Base-by-base conservation (phyloP, 371 early-diverging fungal genomes). In the Mucor racemosus region DNA sequence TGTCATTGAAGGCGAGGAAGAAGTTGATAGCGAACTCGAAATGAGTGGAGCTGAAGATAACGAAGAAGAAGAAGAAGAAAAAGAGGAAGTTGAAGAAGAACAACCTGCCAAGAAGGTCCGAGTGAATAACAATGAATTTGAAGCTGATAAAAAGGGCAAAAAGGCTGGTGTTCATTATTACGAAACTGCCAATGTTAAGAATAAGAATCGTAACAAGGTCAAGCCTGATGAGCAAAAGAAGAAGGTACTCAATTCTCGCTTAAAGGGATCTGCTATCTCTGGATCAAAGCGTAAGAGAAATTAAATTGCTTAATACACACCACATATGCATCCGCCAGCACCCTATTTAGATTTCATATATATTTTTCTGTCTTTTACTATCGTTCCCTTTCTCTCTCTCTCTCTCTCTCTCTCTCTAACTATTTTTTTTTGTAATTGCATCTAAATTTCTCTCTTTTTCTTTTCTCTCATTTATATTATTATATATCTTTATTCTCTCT, bases 131-230 rank as follows among this genome's bases (percentile, higher is more conserved):
- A 73, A 76, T 41, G 79, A 77, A 41, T 69, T 55, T 42, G 71
- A 58, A 34, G 56, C 68, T 46, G 35, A 61, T 26, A 65, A 55
- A 36, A 93, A 93, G 86, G 79, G 82, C 36, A 76, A 86, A 58
- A 94, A 94, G 82, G 86, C 89, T 50, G 95, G 94, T 59, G 84
- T 82, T 33, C 91, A 97, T 78, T 97, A 87, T 75, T 97, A 96
- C 69, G 91, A 92, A 62, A 84, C 85, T 1, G 95, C 95, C 72
- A 97, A 97, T 74, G 92, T 96, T 74, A 97, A 97, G 88, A 95
- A 95, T 80, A 85, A 86, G 75, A 94, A 94, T 79, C 85, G 94
- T 55, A 91, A 89, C 75, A 94, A 92, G 75, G 78, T 73, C 57
- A 87, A 84, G 69, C 92, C 91, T 33, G 84, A 87, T 71, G 91